phyloP scores from a whole-genome alignment of 2,329 filamentous ascomycete genomes.

The Aspergillus sclerotialis region DNA sequence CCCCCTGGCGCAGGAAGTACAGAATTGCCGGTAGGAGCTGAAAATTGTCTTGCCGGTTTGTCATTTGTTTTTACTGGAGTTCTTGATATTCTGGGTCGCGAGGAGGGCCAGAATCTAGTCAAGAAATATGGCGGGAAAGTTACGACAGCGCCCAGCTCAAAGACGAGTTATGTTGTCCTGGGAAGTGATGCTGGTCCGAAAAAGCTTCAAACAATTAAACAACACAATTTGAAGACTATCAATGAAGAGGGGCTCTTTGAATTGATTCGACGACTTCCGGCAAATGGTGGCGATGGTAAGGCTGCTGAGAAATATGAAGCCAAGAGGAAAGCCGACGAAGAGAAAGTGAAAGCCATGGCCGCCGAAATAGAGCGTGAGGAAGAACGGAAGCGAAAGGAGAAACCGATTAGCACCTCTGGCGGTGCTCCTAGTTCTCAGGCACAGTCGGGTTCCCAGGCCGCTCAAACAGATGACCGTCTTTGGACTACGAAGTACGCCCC shows the following conservation, averaged over 20 bases:
- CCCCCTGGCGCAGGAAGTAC: conserved; percentile 57
- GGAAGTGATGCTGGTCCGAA: conserved; percentile 87
- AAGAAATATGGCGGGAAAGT: conserved; percentile 94
- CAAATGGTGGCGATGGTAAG: conserved; percentile 79
- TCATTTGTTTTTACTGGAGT: conserved; percentile 95
- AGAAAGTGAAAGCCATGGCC: conserved; percentile 72
- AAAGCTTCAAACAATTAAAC: conserved; percentile 79
- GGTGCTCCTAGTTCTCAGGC: conserved; percentile 39
- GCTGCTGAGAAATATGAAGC: conserved; percentile 78
- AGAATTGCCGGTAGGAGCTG: conserved; percentile 73
- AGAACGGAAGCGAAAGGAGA: conserved; percentile 33
- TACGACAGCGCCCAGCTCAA: conserved; percentile 75
- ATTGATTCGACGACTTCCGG: conserved; percentile 72
- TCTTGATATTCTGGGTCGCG: conserved; percentile 69
- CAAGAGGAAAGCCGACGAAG: conserved; percentile 77
- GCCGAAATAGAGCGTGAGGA: conserved; percentile 83
- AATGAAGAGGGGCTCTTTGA: conserved; percentile 88
- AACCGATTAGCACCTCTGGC: conserved; percentile 44
- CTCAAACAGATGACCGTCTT: conserved; percentile 56
- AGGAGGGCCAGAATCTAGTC: conserved; percentile 77
- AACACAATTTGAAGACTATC: conserved; percentile 79
- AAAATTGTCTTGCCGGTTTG: conserved; percentile 83
- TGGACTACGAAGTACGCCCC: conserved; percentile 97
- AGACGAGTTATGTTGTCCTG: conserved; percentile 89
- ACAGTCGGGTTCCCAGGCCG: conserved; percentile 30